phyloP scores from a whole-genome alignment of 1,284 basidiomycete genomes.

The Phellinidium pouzarii region DNA sequence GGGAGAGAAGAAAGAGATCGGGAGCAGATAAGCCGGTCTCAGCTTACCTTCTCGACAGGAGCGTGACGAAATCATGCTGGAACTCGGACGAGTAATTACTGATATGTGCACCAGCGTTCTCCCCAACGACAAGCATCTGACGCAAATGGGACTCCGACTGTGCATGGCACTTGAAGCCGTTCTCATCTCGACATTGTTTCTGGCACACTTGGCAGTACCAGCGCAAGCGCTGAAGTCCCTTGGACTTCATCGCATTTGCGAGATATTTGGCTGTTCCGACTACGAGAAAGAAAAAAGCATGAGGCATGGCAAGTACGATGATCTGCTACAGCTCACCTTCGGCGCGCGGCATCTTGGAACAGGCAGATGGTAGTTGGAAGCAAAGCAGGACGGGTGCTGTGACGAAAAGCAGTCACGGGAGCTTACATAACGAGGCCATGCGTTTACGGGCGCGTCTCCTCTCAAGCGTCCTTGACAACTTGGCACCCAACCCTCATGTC shows the following conservation, averaged over 20 bases:
- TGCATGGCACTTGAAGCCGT: constrained; percentile 92
- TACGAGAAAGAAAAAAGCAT: constrained; percentile 24
- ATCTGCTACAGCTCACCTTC: constrained; percentile 46
- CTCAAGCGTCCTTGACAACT: neutral
- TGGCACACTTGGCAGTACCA: constrained; percentile 98
- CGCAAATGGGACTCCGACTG: constrained; percentile 86
- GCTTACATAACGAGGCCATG: too few species aligned
- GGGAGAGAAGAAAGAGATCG: neutral
- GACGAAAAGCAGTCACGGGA: neutral
- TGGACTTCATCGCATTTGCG: constrained; percentile 94
- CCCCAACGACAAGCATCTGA: constrained; percentile 94
- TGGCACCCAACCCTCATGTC: constrained; percentile 32
- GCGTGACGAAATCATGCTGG: constrained; percentile 84
- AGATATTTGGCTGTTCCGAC: constrained; percentile 88
- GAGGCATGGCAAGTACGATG: constrained; percentile 2
- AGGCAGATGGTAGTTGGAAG: constrained; percentile 1
- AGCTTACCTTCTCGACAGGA: constrained; percentile 75
- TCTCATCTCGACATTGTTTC: constrained; percentile 95
- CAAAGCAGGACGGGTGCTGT: neutral
- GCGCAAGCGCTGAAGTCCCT: constrained; percentile 85
- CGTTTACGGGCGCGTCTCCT: neutral
- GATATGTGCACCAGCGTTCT: constrained; percentile 88
- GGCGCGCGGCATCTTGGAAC: constrained; percentile 61
- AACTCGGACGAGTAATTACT: constrained; percentile 86
- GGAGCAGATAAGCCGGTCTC: neutral